These are phyloP conservation scores for Leccinum subgranulosum DNA, from an alignment of 768 basidiomycete species.

Conservation along the genomic window DNA sequence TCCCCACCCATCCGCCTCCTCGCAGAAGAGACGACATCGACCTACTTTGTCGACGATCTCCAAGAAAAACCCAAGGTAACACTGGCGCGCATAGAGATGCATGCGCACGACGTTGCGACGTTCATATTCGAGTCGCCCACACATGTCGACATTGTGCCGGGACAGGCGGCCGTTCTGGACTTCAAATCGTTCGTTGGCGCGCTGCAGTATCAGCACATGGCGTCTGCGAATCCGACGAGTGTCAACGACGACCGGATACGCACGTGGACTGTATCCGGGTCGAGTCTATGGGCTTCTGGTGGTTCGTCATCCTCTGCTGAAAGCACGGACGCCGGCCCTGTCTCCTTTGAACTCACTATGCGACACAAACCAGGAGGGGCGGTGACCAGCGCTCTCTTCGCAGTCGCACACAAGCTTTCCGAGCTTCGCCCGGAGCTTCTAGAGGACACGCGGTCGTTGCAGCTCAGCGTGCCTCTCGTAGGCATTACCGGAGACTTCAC, in stretches of 20 bases:
- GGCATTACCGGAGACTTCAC: conserved; percentile 55
- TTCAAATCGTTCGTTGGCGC: conserved; percentile 50
- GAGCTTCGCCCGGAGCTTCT: conserved; percentile 41
- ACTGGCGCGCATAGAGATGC: conserved; percentile 41
- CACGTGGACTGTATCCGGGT: conserved; percentile 58
- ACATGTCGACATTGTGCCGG: conserved; percentile 36
- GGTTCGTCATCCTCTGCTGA: neutral
- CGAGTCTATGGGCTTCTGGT: conserved; percentile 16
- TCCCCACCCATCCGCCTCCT: conserved; percentile 58
- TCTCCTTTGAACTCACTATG: conserved; percentile 48
- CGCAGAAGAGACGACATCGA: conserved; percentile 41
- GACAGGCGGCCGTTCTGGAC: conserved; percentile 57
- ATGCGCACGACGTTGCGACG: conserved; percentile 48
- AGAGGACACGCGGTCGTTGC: conserved; percentile 37
- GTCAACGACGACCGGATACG: conserved; percentile 65
- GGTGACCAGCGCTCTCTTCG: conserved; percentile 54
- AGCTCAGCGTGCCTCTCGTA: conserved; percentile 42
- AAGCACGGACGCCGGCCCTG: neutral
- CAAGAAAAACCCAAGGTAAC: conserved; percentile 16
- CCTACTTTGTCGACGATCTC: conserved; percentile 28
- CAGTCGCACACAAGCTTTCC: conserved; percentile 41
- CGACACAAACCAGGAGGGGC: conserved; percentile 52
- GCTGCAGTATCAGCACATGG: conserved; percentile 53
- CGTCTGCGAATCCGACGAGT: conserved; percentile 42
- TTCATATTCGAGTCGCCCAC: conserved; percentile 46